Evolutionary conservation across 2,329 filamentous ascomycete genomes (phyloP), one percentile per base, ranked within the genome.

Genomic region (Albifimbria verrucaria): DNA sequence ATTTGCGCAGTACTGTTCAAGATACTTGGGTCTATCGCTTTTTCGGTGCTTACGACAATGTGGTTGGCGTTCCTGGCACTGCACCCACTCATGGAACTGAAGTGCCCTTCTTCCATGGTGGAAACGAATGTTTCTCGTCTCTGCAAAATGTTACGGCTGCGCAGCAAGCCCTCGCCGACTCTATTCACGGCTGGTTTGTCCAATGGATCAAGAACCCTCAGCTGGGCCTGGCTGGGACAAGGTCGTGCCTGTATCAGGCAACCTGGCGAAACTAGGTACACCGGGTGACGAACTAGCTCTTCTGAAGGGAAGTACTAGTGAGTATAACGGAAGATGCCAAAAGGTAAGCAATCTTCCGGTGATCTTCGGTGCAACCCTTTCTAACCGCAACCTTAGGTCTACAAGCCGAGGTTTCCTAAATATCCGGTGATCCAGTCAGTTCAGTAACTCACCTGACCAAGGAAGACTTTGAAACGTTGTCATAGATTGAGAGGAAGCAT

Each of bases 81-180:
- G 61, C 61, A 1, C 61, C 61, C 3, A 63, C 61, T 3, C 61
- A 63, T 49, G 61, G 61, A 1, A 63, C 61, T 4, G 61, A 76
- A 54, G 71, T 76, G 0, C 70, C 73, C n/a, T 76, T 75, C 62
- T 76, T 76, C 62, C 66, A 74, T 36, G 73, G 73, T 17, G 73
- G 73, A 7, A 75, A 76, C 26, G 72, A 74, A 54, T 73, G 69
- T 54, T 76, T 76, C 51, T 58, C 61, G 12, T 55, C 58, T 0
- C 57, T 70, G 0, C 42, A 52, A 2, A 60, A 57, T 7, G 71
- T 75, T 12, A 76, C 72, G 2, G 57, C 59, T 0, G 69, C 61
- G 1, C 62, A 75, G 49, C 73, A 76, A 50, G 69, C 65, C 1
- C 60, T 76, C 12, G 73, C 74, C 3, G 71, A 75, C 52, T 72